phyloP scores from a whole-genome alignment of 2,329 filamentous ascomycete genomes.

The Alternaria sp. region DNA sequence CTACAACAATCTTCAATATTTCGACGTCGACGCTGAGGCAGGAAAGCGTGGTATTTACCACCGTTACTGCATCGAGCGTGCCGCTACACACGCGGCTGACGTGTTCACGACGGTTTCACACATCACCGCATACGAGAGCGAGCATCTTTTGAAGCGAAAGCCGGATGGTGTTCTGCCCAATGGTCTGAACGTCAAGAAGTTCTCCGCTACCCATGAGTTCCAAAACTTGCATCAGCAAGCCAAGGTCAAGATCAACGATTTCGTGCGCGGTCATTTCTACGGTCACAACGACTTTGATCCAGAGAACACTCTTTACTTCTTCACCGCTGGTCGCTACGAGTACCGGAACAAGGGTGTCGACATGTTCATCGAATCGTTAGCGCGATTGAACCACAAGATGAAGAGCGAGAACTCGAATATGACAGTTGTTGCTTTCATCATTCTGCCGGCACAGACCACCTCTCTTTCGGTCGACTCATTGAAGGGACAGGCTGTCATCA shows the following conservation, averaged over 20 bases:
- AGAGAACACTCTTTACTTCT: conserved; percentile 97
- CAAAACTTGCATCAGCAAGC: conserved; percentile 96
- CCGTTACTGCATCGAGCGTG: conserved; percentile 96
- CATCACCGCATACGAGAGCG: conserved; percentile 97
- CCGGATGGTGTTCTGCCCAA: conserved; percentile 96
- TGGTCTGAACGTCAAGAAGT: conserved; percentile 97
- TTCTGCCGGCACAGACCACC: conserved; percentile 96
- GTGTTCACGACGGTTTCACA: conserved; percentile 99
- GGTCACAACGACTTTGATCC: conserved; percentile 97
- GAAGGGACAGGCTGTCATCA: conserved; percentile 96
- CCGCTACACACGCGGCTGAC: conserved; percentile 88
- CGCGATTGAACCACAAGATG: conserved; percentile 90
- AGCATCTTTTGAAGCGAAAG: conserved; percentile 96
- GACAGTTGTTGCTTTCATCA: conserved; percentile 96
- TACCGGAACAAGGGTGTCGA: conserved; percentile 99
- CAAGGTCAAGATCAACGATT: conserved; percentile 98
- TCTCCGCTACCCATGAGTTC: conserved; percentile 98
- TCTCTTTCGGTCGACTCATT: conserved; percentile 94
- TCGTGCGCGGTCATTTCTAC: conserved; percentile 97
- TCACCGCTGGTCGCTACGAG: conserved; percentile 96
- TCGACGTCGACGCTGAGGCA: conserved; percentile 95
- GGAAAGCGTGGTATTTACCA: conserved; percentile 99
- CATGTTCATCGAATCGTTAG: conserved; percentile 98
- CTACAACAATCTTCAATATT: conserved; percentile 98
- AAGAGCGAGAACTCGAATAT: conserved; percentile 86